These are phyloP conservation scores for Excoecaria cochinchinensis DNA, from an alignment of 345 rosid genomes.

Conservation along the genomic window DNA sequence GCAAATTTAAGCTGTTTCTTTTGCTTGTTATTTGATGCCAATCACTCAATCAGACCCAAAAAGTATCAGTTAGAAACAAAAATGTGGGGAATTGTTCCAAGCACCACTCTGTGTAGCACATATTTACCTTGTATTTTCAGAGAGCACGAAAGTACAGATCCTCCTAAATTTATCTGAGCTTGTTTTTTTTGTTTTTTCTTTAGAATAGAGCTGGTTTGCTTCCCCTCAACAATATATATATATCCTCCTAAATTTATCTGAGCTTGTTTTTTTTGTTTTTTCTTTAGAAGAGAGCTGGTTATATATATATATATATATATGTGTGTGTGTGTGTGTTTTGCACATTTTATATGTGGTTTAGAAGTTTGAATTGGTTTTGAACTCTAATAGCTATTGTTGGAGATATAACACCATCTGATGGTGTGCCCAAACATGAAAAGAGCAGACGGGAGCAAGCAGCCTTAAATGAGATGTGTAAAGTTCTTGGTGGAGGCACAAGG, in stretches of 20 bases:
- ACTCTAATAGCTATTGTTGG: constrained; percentile 35
- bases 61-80: background rate
- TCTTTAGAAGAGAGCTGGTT: background rate
- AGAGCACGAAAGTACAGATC: background rate
- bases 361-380: constrained; percentile 22
- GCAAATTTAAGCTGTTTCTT: background rate
- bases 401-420: constrained; percentile 39
- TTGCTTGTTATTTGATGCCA: background rate
- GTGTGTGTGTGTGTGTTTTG: background rate
- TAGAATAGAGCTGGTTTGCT: background rate
- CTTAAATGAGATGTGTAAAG: constrained; percentile 30
- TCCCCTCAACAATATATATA: background rate
- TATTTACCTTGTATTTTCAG: background rate
- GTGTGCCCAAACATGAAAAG: constrained; percentile 35
- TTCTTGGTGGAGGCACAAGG: constrained; percentile 36
- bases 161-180: background rate
- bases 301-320: no score
- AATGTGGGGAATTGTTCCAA: background rate
- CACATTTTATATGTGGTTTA: constrained; percentile 14
- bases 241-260: background rate
- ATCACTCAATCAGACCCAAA: background rate
- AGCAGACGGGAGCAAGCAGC: constrained; percentile 32
- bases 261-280: background rate
- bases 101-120: background rate
- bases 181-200: background rate